Base-by-base conservation (phyloP, 768 basidiomycete genomes). In the Pleurotus giganteus region DNA sequence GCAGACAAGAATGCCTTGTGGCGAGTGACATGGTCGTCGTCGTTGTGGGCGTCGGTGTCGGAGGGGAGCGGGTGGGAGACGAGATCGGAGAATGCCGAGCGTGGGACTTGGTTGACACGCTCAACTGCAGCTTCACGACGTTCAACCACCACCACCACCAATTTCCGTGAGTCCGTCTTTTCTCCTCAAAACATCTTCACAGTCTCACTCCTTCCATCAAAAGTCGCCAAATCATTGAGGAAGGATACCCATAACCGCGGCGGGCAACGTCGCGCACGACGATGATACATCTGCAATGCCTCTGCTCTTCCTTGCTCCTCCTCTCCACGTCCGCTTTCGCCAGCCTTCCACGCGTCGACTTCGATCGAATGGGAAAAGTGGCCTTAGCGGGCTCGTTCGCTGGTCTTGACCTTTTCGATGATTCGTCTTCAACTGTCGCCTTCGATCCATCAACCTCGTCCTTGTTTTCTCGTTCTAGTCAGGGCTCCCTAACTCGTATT, bases 341-440 rank as follows among this genome's bases (percentile, higher is more conserved):
- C 7, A 67, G 75, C 4, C 70, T 83, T 12, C 84, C 84, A 4
- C 71, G 75, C 57, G 75, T 89, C 62, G 88, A 90, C 69, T 88
- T 85, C 63, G 72, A 77, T 62, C 86, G 88, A 51, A 95, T 99
- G 91, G 96, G 96, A 59, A 86, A 79, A 53, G 94, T 98, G 47
- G 94, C 86, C 54, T 78, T 98, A 37, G 85, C 87, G 24, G 96
- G 96, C 55, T 78, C 89, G 29, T 99, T 98, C 66, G 81, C 88
- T 21, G 96, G 94, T 42, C 75, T 99, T 58, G 88, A 88, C 65
- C 65, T 94, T 55, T 86, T 88, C 77, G 74, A 83, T 65, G 81
- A 81, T 55, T 69, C 82, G 28, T 65, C 72, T 31, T 55, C 63
- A 26, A 62, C 79, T 45, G 65, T 81, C 61, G 65, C 83, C 29